Evolutionary conservation across 2,329 filamentous ascomycete species (phyloP).

Genomic region (Shiraia bambusicola): DNA sequence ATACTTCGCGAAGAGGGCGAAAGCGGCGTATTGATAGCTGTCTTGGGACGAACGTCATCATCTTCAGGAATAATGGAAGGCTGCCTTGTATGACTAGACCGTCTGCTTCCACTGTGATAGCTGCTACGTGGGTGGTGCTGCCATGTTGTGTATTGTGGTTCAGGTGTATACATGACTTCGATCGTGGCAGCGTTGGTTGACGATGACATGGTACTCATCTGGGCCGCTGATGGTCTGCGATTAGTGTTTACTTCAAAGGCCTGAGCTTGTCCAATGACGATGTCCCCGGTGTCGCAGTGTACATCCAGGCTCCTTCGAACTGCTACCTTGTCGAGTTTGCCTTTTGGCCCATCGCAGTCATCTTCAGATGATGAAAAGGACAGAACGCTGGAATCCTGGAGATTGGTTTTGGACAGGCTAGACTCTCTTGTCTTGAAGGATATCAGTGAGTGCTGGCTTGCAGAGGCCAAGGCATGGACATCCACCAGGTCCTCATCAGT

Average conservation of each 20-base stretch:
- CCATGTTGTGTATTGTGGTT: constrained; percentile 23
- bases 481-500: constrained; percentile 25
- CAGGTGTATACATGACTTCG: constrained; percentile 44
- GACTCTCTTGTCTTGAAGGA: constrained; percentile 40
- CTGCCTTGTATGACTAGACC: constrained; percentile 38
- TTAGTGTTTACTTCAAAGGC: constrained; percentile 38
- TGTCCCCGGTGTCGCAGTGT: constrained; percentile 35
- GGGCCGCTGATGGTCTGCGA: constrained; percentile 31
- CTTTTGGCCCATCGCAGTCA: constrained; percentile 28
- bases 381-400: constrained; percentile 43
- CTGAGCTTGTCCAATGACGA: constrained; percentile 42
- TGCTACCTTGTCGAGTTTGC: constrained; percentile 12
- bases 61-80: constrained; percentile 44
- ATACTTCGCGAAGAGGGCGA: constrained; percentile 34
- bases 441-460: constrained; percentile 30
- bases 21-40: constrained; percentile 21
- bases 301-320: constrained; percentile 41
- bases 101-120: constrained; percentile 24
- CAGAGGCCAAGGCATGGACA: constrained; percentile 28
- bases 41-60: constrained; percentile 32
- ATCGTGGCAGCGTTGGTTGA: constrained; percentile 43
- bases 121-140: constrained; percentile 15
- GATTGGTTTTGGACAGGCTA: constrained; percentile 33
- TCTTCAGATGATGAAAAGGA: constrained; percentile 46
- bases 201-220: constrained; percentile 36